A percentile compares a stretch with the other conserved stretches of the same genome.
Evolutionary conservation across 495 filamentous ascomycete genomes (phyloP).

Genomic region (Aspergillus sclerotioniger): DNA sequence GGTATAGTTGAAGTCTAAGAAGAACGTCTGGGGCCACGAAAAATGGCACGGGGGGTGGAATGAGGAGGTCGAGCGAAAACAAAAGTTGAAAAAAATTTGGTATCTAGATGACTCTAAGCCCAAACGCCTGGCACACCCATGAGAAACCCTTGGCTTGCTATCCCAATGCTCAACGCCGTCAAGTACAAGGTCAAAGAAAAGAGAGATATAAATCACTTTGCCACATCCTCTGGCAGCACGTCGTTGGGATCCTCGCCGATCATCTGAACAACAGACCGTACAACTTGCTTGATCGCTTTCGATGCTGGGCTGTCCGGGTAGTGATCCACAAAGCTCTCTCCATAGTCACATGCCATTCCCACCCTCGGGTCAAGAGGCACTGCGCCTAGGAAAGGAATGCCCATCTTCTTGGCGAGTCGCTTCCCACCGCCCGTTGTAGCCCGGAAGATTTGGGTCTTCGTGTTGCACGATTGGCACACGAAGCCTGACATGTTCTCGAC

Average conservation of each 20-base stretch:
- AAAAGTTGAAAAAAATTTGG: constrained; percentile 7
- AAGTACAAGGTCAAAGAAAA: constrained; percentile 18
- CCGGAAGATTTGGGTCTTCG: constrained; percentile 80
- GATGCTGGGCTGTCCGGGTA: constrained; percentile 92
- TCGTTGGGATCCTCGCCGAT: constrained; percentile 55
- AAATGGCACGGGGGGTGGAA: background rate
- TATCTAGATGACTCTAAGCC: constrained; percentile 15
- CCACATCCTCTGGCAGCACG: constrained; percentile 38
- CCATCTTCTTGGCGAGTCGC: constrained; percentile 76
- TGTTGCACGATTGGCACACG: constrained; percentile 85
- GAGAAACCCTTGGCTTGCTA: constrained; percentile 3
- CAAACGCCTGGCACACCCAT: constrained; percentile 13
- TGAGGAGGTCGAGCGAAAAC: background rate
- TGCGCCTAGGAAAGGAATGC: constrained; percentile 80
- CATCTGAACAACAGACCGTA: constrained; percentile 62
- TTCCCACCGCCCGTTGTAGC: constrained; percentile 87
- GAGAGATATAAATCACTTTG: constrained; percentile 25
- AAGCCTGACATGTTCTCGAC: constrained; percentile 99
- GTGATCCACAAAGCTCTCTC: constrained; percentile 93
- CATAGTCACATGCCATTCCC: constrained; percentile 93
- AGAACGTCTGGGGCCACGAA: background rate
- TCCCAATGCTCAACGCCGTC: constrained; percentile 12
- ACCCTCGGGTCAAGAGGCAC: constrained; percentile 95
- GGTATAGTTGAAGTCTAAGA: background rate
- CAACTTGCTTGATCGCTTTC: constrained; percentile 70